Evolutionary conservation across 345 rosid species (phyloP), one percentile per base, ranked within the genome.

Genomic region (Eutrema yunnanense): DNA sequence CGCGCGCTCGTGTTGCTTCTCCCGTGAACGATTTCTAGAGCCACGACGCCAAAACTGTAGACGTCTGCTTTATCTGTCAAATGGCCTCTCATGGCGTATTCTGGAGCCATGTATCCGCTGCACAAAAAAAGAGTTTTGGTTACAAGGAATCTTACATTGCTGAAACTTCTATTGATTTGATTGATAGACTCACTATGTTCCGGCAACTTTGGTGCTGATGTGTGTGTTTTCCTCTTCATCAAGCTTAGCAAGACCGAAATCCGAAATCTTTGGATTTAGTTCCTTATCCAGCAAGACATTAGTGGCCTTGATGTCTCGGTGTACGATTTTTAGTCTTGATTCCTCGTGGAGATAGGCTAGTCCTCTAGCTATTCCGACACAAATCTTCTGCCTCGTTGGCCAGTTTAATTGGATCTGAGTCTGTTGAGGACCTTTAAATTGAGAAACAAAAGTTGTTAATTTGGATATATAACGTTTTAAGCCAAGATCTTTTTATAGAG

Each of bases 41-140:
- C 83, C 41, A 80, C 83, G 13, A 82, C 67, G 2, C 83, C 85
- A 38, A 82, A 82, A 71, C 85, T 82, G 56, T 82, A 82, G 27
- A 82, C 83, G 53, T 82, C 85, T 4, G 85, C 85, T 72, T 82
- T 77, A 50, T 78, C 75, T 9, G 83, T 82, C 55, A 80, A 62
- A 55, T 80, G 78, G 29, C 85, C 85, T 57, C 81, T 73, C 83
- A 80, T 82, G 42, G 83, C 85, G 61, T 82, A 82, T 48, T 82
- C 85, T 48, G 85, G 83, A 55, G 85, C 85, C 85, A 82, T 82
- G 69, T 82, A 82, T 62, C 85, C 83, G 12, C 85, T 76, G 62
- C 59, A 57, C 12, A 40, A 19, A 9, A 6, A n/a, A 6, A 16
- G 26, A 22, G 8, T 36, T 48, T 61, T 12, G 11, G 22, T 41